These are phyloP conservation scores for Andrographis paniculata DNA, from an alignment of 305 asterid species.

Conservation along the genomic window DNA sequence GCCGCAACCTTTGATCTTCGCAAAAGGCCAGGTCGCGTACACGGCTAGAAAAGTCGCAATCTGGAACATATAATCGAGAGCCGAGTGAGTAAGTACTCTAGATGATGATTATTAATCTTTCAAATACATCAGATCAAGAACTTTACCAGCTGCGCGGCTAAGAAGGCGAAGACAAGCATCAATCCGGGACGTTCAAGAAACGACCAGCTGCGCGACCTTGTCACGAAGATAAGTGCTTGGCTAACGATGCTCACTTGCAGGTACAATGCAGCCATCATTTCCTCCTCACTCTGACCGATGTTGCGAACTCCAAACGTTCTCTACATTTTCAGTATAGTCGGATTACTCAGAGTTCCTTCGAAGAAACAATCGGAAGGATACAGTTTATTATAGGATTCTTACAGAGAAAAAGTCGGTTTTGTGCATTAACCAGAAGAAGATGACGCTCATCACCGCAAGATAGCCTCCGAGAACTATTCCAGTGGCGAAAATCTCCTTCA, in stretches of 20 bases:
- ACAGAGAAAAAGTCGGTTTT: slow-evolving; percentile 42
- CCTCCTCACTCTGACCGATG: slow-evolving; percentile 20
- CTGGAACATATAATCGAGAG: too few species aligned
- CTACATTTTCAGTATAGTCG: slow-evolving; percentile 18
- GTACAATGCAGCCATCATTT: slow-evolving; percentile 51
- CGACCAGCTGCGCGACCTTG: slow-evolving; percentile 47
- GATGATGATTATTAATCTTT: too few species aligned
- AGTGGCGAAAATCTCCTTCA: slow-evolving; percentile 53
- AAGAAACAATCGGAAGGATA: too few species aligned
- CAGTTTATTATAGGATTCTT: slow-evolving; percentile 9
- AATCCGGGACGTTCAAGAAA: slow-evolving; percentile 41
- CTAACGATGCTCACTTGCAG: slow-evolving; percentile 55
- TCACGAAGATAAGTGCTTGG: slow-evolving; percentile 44
- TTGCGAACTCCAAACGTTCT: slow-evolving; percentile 31
- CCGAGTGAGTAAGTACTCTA: too few species aligned
- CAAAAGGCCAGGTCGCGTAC: slow-evolving; percentile 44
- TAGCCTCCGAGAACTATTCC: slow-evolving; percentile 50
- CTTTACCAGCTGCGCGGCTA: slow-evolving; percentile 38
- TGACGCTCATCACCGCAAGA: slow-evolving; percentile 65
- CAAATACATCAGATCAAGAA: background rate
- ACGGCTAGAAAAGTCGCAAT: slow-evolving; percentile 52
- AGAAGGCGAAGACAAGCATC: slow-evolving; percentile 34
- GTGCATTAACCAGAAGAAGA: slow-evolving; percentile 49
- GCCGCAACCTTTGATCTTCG: too few species aligned
- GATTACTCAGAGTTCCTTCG: background rate